Base-by-base conservation (phyloP, 176 grass and related monocot genomes). In the Elymus sibiricus region DNA sequence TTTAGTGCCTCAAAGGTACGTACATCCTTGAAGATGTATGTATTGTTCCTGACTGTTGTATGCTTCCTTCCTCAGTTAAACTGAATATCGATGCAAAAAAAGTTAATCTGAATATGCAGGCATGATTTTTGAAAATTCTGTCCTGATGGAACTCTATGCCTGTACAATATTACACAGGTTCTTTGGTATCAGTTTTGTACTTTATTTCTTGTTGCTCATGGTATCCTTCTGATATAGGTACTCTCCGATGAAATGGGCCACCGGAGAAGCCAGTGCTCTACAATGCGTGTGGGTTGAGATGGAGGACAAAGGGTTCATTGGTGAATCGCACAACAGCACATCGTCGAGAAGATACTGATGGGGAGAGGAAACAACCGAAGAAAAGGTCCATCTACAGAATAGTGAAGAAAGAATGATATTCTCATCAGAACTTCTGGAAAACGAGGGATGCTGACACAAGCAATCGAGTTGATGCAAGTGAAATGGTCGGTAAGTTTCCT, bases 261-360 rank as follows among this genome's bases (percentile, higher is more conserved):
- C 83, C 93, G 77, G 91, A 98, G 68, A 98, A 98, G 74, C 95
- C 95, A 53, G 95, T 98, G 74, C 85, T 98, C 40, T 98, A 93
- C 81, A 98, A 98, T 92, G 95, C 95, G 47, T 98, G 95, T 78
- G 95, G 95, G 63, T 92, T 93, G 3, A 93, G 95, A 73, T 98
- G 89, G 91, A 89, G 93, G 81, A 98, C 91, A 5, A 98, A 95
- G 43, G 95, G 95, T 78, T 92, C 93, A 90, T 84, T 98, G 84
- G 40, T 34, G 77, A 98, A 98, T 81, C 95, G 95, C 65, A 95
- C 89, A 26, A 93, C 95, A 56, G 86, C 95, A n/a, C 91, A 94
- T 70, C 83, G 86, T 34, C 89, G 86, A 44, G 91, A 92, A 65
- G 80, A 81, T 82, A 85, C 83, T 64, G 90, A 93, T 73, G 90